A percentile compares a stretch with the other conserved stretches of the same genome.
Conservation (phyloP, 352 stramenopile genomes). For the Thalassiosira hispida region DNA sequence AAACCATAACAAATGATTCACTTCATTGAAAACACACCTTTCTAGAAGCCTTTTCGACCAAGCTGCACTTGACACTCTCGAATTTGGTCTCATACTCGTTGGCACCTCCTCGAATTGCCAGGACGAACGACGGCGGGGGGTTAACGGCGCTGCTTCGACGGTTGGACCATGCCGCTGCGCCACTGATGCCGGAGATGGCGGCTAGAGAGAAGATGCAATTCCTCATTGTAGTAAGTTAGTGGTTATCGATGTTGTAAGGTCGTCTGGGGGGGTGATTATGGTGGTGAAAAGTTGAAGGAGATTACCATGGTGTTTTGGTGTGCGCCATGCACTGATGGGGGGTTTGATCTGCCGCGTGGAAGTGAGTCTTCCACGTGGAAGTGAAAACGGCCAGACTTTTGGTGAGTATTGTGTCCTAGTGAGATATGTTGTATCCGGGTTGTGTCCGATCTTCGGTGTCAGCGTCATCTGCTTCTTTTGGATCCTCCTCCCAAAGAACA, state of each 20-base stretch:
- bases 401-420: too few species aligned
- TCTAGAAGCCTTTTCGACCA: conserved; percentile 47
- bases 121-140: conserved; percentile 33
- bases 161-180: conserved; percentile 13
- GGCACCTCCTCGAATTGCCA: conserved; percentile 49
- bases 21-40: conserved; percentile 34
- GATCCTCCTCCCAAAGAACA: too few species aligned
- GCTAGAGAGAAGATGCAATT: conserved; percentile 25
- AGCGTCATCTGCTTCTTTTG: too few species aligned
- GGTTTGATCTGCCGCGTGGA: too few species aligned
- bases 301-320: too few species aligned
- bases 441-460: too few species aligned
- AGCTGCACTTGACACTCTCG: conserved; percentile 44
- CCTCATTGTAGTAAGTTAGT: conserved; percentile 24
- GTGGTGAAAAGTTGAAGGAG: background rate
- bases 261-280: too few species aligned
- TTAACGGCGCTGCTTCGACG: conserved; percentile 11
- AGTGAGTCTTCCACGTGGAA: too few species aligned
- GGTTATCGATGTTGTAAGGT: background rate
- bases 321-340: too few species aligned
- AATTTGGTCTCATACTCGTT: conserved; percentile 50
- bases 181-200: conserved; percentile 11
- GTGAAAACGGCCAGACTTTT: too few species aligned
- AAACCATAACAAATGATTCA: conserved; percentile 8
- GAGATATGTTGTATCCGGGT: too few species aligned